Percentiles rank a stretch among this genome's conserved stretches.
Evolutionary conservation across 257 asterid species (phyloP).

Genomic region (Nicotiana attenuata): DNA sequence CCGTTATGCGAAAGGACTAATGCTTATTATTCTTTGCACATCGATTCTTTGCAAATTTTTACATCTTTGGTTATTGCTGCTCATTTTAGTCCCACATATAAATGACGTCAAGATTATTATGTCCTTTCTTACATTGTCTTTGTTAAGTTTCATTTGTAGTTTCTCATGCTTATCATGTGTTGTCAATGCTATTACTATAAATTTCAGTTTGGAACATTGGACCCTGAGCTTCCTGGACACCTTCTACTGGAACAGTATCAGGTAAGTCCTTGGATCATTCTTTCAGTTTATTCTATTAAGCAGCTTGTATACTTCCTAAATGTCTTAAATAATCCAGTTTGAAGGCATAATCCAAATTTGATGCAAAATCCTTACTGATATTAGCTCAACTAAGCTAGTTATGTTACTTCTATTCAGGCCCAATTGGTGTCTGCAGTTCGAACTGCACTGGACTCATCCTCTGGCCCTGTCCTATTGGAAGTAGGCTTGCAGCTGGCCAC

Average conservation of each 20-base stretch:
- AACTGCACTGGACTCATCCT: conserved; percentile 75
- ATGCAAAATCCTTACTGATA: conserved; percentile 4
- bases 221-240: conserved; percentile 95
- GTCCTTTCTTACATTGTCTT: not conserved
- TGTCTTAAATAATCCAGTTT: not conserved
- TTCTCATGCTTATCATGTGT: not conserved
- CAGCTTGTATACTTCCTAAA: not conserved
- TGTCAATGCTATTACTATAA: not conserved
- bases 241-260: conserved; percentile 95
- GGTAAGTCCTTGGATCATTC: conserved; percentile 34
- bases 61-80: too few relatives aligned
- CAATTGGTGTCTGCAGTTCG: conserved; percentile 95
- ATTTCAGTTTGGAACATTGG: conserved; percentile 75
- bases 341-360: not conserved
- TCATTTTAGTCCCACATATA: not conserved
- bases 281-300: not conserved
- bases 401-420: conserved; percentile 47
- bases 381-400: conserved; percentile 10
- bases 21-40: too few relatives aligned
- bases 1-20: too few relatives aligned
- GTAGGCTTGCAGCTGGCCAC: conserved; percentile 93
- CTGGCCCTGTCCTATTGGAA: conserved; percentile 89
- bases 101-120: not conserved
- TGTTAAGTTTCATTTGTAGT: not conserved
- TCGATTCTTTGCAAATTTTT: too few relatives aligned